Conservation (phyloP, 306 rosid species). For the Gastrolobium villosum region DNA sequence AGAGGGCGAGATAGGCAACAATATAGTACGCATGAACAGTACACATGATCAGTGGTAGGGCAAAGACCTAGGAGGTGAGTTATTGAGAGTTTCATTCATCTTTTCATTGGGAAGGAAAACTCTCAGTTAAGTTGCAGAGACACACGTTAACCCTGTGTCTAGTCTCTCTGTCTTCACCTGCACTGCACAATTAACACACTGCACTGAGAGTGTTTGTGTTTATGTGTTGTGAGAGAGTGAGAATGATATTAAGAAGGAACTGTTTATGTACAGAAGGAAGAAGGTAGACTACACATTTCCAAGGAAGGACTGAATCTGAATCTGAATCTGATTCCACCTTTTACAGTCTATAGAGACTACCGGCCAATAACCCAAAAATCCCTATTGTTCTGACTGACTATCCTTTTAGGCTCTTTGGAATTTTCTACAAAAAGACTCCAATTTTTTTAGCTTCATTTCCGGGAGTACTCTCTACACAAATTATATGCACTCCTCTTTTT, state of each 20-base stretch:
- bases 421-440: slow-evolving; percentile 43
- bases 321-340: slow-evolving; percentile 51
- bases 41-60: slow-evolving; percentile 37
- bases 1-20: slow-evolving; percentile 25
- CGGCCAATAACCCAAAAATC: slow-evolving; percentile 49
- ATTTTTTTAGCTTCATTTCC: slow-evolving; percentile 51
- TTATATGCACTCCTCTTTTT: slow-evolving; percentile 51
- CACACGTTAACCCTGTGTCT: slow-evolving; percentile 69
- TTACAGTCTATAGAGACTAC: slow-evolving; percentile 46
- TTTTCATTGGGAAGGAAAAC: slow-evolving; percentile 79
- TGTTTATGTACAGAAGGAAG: slow-evolving; percentile 49
- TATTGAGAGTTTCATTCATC: neutral
- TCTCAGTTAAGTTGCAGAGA: slow-evolving; percentile 59
- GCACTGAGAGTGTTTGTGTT: slow-evolving; percentile 28
- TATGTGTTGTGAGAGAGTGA: slow-evolving; percentile 18
- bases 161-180: slow-evolving; percentile 56
- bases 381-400: slow-evolving; percentile 53
- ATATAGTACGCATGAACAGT: slow-evolving; percentile 39
- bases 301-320: slow-evolving; percentile 45
- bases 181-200: slow-evolving; percentile 38
- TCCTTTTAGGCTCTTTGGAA: slow-evolving; percentile 32
- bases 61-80: slow-evolving; percentile 56
- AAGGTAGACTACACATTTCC: slow-evolving; percentile 54
- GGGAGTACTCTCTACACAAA: slow-evolving; percentile 59
- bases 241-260: neutral